These are phyloP conservation scores for Geosiphon pyriformis DNA, from an alignment of 192 early-diverging fungal genomes.

Conservation along the genomic window DNA sequence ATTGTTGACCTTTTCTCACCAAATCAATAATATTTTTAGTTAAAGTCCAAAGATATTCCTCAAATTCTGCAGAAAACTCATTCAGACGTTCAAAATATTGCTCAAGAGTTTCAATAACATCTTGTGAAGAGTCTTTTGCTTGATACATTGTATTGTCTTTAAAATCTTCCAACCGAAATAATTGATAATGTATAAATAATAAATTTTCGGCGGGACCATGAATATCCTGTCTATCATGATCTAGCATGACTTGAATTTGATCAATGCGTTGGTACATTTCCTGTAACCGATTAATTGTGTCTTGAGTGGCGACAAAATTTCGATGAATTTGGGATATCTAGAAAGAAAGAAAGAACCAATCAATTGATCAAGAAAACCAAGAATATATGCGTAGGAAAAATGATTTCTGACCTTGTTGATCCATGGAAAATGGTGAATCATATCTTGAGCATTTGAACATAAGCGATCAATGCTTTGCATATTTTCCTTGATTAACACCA, in stretches of 20 bases:
- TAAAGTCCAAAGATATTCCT: conserved; percentile 81
- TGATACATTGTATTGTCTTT: conserved; percentile 78
- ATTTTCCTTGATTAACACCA: conserved; percentile 57
- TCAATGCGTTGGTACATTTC: conserved; percentile 78
- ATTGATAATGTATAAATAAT: conserved; percentile 80
- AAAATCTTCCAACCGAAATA: conserved; percentile 85
- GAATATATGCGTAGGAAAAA: too few species aligned
- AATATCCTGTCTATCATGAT: conserved; percentile 57
- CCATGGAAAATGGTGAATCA: conserved; percentile 84
- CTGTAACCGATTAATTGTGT: conserved; percentile 82
- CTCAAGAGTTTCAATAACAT: conserved; percentile 74
- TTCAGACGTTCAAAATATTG: conserved; percentile 86
- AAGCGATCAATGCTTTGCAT: conserved; percentile 82
- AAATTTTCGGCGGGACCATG: conserved; percentile 72
- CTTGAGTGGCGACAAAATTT: conserved; percentile 89
- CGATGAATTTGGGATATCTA: conserved; percentile 89
- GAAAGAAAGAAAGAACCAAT: neutral
- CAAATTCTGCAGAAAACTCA: conserved; percentile 75
- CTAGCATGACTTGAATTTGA: conserved; percentile 62
- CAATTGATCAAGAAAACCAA: too few species aligned
- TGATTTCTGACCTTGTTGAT: conserved; percentile 78
- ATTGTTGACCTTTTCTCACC: conserved; percentile 58
- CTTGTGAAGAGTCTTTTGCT: conserved; percentile 53
- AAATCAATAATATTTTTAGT: conserved; percentile 75
- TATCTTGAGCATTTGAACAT: conserved; percentile 77